These are phyloP conservation scores for Malassezia japonica DNA, from an alignment of 1,284 basidiomycete species.

Conservation along the genomic window DNA sequence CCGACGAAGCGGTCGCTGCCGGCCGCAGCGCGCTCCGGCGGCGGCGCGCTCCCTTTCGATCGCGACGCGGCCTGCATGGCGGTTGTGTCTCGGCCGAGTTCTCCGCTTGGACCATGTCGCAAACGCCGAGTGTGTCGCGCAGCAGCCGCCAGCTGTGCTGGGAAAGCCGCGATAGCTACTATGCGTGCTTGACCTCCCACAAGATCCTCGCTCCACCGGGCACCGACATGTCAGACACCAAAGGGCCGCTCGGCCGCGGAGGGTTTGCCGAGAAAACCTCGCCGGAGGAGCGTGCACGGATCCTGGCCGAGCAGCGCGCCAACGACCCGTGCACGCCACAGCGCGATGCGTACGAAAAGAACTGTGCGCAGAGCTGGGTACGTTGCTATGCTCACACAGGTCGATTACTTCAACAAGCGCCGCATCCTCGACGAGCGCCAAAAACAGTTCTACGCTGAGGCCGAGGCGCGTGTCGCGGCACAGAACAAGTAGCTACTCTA, in stretches of 20 bases:
- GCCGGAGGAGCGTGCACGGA: too few relatives aligned
- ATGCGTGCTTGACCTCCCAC: slow-evolving; percentile 33
- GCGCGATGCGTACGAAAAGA: slow-evolving; percentile 33
- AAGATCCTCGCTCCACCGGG: slow-evolving; percentile 37
- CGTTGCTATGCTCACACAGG: slow-evolving; percentile 23
- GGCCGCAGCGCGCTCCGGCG: not conserved
- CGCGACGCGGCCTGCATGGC: not conserved
- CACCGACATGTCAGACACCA: slow-evolving; percentile 39
- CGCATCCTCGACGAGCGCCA: slow-evolving; percentile 44
- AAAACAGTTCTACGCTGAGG: slow-evolving; percentile 30
- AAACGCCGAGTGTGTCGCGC: slow-evolving; percentile 22
- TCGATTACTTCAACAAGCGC: slow-evolving; percentile 47
- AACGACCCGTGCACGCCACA: slow-evolving; percentile 35
- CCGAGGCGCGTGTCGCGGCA: slow-evolving; percentile 7
- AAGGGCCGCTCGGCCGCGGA: slow-evolving; percentile 29
- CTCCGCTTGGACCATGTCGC: slow-evolving; percentile 1
- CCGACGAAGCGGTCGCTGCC: slow-evolving; percentile 70
- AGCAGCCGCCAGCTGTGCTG: slow-evolving; percentile 39
- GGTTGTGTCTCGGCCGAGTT: not conserved
- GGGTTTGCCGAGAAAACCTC: slow-evolving; percentile 19
- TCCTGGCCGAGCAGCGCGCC: slow-evolving; percentile 23
- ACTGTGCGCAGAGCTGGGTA: slow-evolving; percentile 46
- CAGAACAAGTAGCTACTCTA: not conserved
- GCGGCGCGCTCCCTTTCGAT: not conserved
- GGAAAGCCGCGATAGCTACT: slow-evolving; percentile 41